phyloP scores from a whole-genome alignment of 2,329 filamentous ascomycete genomes.

The Xenosphaeropsis pyriputrescens region DNA sequence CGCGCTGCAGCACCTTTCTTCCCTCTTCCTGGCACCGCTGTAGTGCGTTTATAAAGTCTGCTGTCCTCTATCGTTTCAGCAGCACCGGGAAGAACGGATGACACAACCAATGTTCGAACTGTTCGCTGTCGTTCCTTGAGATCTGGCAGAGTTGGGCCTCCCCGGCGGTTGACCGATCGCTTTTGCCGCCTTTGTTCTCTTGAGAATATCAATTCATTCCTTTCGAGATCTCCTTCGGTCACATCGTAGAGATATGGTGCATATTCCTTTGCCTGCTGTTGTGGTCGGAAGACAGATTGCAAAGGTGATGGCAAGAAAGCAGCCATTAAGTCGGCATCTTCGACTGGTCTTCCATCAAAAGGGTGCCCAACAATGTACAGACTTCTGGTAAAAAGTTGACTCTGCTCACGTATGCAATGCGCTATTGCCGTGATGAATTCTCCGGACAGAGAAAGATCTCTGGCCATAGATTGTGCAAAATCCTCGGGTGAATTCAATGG shows the following conservation, averaged over 20 bases:
- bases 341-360: slow-evolving; percentile 85
- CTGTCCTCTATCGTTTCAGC: slow-evolving; percentile 70
- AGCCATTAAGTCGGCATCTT: slow-evolving; percentile 77
- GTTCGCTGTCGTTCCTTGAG: slow-evolving; percentile 89
- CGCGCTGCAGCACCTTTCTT: slow-evolving; percentile 38
- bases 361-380: slow-evolving; percentile 87
- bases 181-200: slow-evolving; percentile 91
- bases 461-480: slow-evolving; percentile 79
- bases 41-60: slow-evolving; percentile 68
- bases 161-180: slow-evolving; percentile 82
- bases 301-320: slow-evolving; percentile 80
- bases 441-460: slow-evolving; percentile 78
- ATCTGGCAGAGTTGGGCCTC: slow-evolving; percentile 87
- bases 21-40: slow-evolving; percentile 36
- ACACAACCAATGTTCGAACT: slow-evolving; percentile 83
- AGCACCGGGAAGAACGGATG: slow-evolving; percentile 80
- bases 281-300: slow-evolving; percentile 70
- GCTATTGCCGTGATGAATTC: slow-evolving; percentile 97
- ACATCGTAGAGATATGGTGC: slow-evolving; percentile 89
- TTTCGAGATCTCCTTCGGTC: slow-evolving; percentile 77
- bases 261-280: slow-evolving; percentile 88
- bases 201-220: slow-evolving; percentile 83
- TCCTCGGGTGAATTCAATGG: slow-evolving; percentile 87
- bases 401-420: slow-evolving; percentile 92
- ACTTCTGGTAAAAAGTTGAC: slow-evolving; percentile 85